Evolutionary conservation across 2,329 filamentous ascomycete species (phyloP).

Genomic region (Aspergillus sp.): DNA sequence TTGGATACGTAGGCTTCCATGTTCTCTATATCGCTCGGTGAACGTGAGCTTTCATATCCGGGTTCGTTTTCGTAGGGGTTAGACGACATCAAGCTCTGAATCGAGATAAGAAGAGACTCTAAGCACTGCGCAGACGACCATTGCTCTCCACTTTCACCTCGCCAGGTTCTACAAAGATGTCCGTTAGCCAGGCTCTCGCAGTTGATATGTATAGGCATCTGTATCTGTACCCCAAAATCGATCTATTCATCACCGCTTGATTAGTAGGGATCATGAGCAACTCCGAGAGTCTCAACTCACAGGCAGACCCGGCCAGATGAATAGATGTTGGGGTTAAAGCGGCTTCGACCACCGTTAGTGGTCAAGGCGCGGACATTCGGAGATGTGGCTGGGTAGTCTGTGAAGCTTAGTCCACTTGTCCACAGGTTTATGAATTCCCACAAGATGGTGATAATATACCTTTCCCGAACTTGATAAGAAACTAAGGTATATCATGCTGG

Average conservation of each 20-base stretch:
- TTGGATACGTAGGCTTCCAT: constrained; percentile 78
- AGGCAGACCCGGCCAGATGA: constrained; percentile 87
- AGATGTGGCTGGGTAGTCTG: constrained; percentile 77
- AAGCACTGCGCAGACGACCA: constrained; percentile 96
- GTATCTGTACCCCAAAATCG: constrained; percentile 72
- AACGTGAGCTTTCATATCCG: constrained; percentile 77
- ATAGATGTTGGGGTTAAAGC: constrained; percentile 98
- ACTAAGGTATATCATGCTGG: constrained; percentile 52
- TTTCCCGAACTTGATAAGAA: constrained; percentile 73
- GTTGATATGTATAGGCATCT: neutral
- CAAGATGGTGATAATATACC: constrained; percentile 50
- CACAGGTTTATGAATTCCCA: neutral
- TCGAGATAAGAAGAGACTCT: constrained; percentile 90
- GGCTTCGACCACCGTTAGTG: constrained; percentile 82
- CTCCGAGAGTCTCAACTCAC: constrained; percentile 52
- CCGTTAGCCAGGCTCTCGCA: constrained; percentile 13
- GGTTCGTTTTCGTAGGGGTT: constrained; percentile 98
- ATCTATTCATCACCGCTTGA: constrained; percentile 52
- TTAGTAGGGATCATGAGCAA: constrained; percentile 18
- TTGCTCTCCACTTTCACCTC: constrained; percentile 83
- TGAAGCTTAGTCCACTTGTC: neutral
- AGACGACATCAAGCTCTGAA: constrained; percentile 90
- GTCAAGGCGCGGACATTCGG: constrained; percentile 69
- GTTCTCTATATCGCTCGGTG: constrained; percentile 67
- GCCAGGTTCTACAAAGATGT: constrained; percentile 72